A percentile compares a stretch with the other conserved stretches of the same genome.
Conservation (phyloP, 1,139 yeast species). For the Geotrichum europaeum region DNA sequence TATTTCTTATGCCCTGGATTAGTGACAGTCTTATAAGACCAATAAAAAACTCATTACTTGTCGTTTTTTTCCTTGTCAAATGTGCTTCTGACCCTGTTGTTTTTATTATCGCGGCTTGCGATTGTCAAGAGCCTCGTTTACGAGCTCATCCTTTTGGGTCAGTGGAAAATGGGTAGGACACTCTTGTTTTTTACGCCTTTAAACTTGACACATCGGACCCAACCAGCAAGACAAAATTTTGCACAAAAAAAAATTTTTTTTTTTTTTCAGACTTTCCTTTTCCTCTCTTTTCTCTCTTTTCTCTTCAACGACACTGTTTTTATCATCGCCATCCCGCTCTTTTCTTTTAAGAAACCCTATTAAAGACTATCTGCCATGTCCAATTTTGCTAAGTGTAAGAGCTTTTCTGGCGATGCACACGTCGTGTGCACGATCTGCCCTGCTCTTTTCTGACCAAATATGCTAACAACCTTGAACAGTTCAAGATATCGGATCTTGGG, state of each 20-base stretch:
- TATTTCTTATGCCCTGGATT: no score
- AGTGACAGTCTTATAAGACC: no score
- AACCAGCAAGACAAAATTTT: not conserved
- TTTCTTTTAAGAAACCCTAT: not conserved
- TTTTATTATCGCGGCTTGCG: no score
- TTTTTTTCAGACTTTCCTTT: not conserved
- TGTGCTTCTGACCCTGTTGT: no score
- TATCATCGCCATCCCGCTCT: not conserved
- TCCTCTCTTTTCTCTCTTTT: not conserved
- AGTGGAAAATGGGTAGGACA: no score
- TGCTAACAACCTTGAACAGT: not conserved
- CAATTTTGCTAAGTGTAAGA: not conserved
- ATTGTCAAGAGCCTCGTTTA: no score
- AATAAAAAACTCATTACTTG: no score
- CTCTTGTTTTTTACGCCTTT: not conserved
- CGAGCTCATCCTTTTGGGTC: no score
- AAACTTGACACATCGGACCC: not conserved
- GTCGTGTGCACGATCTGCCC: not conserved
- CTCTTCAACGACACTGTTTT: not conserved
- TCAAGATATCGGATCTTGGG: conserved; percentile 23
- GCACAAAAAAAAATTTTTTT: not conserved
- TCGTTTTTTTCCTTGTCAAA: no score
- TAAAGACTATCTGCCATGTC: not conserved
- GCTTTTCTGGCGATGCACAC: not conserved
- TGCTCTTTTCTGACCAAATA: not conserved